Evolutionary conservation across 179 eudicot genomes (phyloP).

Genomic region (Spinacia oleracea): DNA sequence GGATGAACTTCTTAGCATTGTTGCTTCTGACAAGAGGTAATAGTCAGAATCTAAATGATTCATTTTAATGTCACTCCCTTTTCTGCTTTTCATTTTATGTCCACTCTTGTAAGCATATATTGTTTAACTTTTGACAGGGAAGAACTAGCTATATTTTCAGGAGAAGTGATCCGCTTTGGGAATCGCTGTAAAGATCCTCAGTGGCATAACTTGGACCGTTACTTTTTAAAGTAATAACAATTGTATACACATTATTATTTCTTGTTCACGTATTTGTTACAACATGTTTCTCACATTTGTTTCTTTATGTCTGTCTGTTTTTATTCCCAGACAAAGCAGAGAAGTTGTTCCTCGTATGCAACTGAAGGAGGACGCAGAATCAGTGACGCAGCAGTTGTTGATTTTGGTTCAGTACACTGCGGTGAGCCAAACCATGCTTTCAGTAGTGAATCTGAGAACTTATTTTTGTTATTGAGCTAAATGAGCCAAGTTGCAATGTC

Average conservation of each 20-base stretch:
- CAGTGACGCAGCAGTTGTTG: constrained; percentile 60
- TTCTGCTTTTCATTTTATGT: constrained; percentile 1
- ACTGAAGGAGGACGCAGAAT: constrained; percentile 72
- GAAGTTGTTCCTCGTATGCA: constrained; percentile 59
- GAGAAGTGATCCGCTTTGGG: constrained; percentile 95
- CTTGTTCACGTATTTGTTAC: not conserved
- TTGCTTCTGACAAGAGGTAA: constrained; percentile 86
- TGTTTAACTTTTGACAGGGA: constrained; percentile 55
- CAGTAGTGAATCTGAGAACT: not conserved
- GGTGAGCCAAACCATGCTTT: constrained; percentile 49
- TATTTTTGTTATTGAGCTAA: not conserved
- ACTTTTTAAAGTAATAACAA: constrained; percentile 66
- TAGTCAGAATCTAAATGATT: not conserved
- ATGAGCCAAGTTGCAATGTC: not conserved
- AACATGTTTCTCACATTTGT: not conserved
- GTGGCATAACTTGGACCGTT: constrained; percentile 97
- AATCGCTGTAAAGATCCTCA: constrained; percentile 97
- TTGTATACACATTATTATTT: not conserved
- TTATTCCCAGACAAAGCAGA: constrained; percentile 36
- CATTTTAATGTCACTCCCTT: not conserved
- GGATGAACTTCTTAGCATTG: constrained; percentile 73
- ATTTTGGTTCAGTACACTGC: constrained; percentile 78
- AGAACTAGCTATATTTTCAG: constrained; percentile 68
- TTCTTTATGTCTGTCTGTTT: not conserved
- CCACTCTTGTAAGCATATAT: constrained; percentile 5